Evolutionary conservation across 306 rosid species (phyloP), one percentile per base, ranked within the genome.

Genomic region (Erythrophleum fordii): DNA sequence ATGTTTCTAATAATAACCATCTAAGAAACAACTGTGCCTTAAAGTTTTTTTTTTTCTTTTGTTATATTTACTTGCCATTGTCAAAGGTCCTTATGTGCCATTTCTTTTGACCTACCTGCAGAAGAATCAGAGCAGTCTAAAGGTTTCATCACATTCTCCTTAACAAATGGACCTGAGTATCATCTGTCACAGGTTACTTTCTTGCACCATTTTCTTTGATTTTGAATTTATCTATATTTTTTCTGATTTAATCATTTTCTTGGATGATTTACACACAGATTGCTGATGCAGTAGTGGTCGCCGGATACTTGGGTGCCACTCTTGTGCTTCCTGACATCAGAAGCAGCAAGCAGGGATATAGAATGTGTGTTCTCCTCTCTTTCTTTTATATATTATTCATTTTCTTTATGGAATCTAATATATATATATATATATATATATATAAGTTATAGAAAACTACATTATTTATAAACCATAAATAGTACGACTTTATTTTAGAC

Each of bases 301-400:
- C 89, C 14, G 81, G 69, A 81, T 53, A 60, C 78, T 71, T 86
- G 4, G 87, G 82, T 69, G 89, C 89, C 22, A 83, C 85, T 59
- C 89, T 86, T 5, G 81, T 86, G 20, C 76, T 83, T 83, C 89
- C 87, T 69, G 79, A 83, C 55, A 86, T 86, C 85, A 83, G 31
- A 49, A 62, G 69, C 69, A 73, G 39, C 69, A 77, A 77, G 23
- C 77, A 74, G 4, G 85, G 83, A 77, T n/a, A 83, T 31, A 86
- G 28, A 62, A 83, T 73, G 89, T 86, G n/a, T 1, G 82, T 37
- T 35, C 26, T 0, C 16, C 0, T 14, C 1, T 14, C 22, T 29
- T 3, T 34, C 11, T 8, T 31, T 55, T 39, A 39, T 39, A 7
- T 39, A 2, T 2, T 3, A 7, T 39, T 7, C 9, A 13, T 48